Conservation (phyloP, 2,329 filamentous ascomycete genomes). For the Nothophaeocryptopus gaeumannii region DNA sequence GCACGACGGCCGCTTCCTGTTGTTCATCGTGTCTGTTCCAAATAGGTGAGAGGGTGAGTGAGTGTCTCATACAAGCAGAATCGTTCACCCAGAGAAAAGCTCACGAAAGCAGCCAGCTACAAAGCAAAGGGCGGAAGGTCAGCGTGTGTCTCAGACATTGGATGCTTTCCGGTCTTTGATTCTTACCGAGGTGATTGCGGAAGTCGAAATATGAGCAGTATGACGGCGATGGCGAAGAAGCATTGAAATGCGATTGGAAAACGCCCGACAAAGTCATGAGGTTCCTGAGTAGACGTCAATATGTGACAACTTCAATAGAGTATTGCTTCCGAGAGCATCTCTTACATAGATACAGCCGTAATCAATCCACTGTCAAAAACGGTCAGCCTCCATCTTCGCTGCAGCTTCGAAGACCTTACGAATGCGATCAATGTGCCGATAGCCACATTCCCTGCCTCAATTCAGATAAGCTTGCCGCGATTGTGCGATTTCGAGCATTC, state of each 20-base stretch:
- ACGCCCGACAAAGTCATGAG: constrained; percentile 44
- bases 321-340: too few species aligned
- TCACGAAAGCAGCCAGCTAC: constrained; percentile 38
- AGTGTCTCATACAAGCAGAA: too few species aligned
- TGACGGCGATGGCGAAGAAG: constrained; percentile 48
- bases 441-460: constrained; percentile 54
- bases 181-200: constrained; percentile 42
- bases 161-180: too few species aligned
- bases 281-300: constrained; percentile 2
- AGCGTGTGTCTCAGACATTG: too few species aligned
- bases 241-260: constrained; percentile 56
- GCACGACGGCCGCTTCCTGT: constrained; percentile 50
- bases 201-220: constrained; percentile 43
- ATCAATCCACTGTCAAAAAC: constrained; percentile 42
- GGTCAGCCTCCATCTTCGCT: too few species aligned
- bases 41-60: too few species aligned
- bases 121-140: too few species aligned
- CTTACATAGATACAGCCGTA: constrained; percentile 42
- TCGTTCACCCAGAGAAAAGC: too few species aligned
- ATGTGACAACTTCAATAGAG: too few species aligned
- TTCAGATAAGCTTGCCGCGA: constrained; percentile 61
- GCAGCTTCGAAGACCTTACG: not conserved
- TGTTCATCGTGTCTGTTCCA: constrained; percentile 40
- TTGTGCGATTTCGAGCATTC: constrained; percentile 56
- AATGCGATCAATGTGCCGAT: constrained; percentile 53